A percentile compares a stretch with the other conserved stretches of the same genome.
These are phyloP conservation scores for Crithidia acanthocephali DNA, from an alignment of 208 protist species.

Conservation along the genomic window DNA sequence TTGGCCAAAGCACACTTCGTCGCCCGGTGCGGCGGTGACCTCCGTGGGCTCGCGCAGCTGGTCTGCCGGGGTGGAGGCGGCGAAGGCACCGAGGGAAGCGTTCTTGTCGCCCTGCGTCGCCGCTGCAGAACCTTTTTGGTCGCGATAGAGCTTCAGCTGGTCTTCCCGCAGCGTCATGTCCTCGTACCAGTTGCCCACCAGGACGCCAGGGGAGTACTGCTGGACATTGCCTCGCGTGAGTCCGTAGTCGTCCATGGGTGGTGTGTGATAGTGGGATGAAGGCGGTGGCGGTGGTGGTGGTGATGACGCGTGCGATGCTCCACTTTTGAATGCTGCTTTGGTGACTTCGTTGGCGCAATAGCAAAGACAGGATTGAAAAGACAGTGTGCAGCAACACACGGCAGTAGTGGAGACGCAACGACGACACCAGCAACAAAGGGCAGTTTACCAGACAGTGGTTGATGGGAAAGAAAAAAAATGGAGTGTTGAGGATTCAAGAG, in stretches of 20 bases:
- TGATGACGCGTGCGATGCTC: too few relatives aligned
- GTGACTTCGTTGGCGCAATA: too few relatives aligned
- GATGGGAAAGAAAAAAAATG: too few relatives aligned
- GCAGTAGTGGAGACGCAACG: too few relatives aligned
- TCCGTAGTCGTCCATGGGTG: slow-evolving; percentile 16
- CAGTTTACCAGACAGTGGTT: too few relatives aligned
- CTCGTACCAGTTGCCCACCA: slow-evolving; percentile 91
- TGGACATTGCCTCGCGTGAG: slow-evolving; percentile 46
- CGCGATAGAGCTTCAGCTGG: slow-evolving; percentile 67
- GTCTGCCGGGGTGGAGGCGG: slow-evolving; percentile 11
- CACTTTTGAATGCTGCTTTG: too few relatives aligned
- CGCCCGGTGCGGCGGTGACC: slow-evolving; percentile 26
- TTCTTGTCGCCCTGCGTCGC: slow-evolving; percentile 12
- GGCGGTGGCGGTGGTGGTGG: not conserved
- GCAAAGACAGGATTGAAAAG: too few relatives aligned
- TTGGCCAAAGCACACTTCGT: slow-evolving; percentile 56
- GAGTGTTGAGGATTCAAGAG: too few relatives aligned
- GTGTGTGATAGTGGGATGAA: slow-evolving; percentile 2
- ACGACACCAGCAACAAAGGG: too few relatives aligned
- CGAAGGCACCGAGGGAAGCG: not conserved
- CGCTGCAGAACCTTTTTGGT: slow-evolving; percentile 1
- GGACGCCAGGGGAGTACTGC: slow-evolving; percentile 81
- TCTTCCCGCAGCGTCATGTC: slow-evolving; percentile 77
- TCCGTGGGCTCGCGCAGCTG: slow-evolving; percentile 44
- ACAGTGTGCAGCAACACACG: too few relatives aligned